These are phyloP conservation scores for Warburgia ugandensis DNA, from an alignment of 164 flowering plant genomes.

Conservation along the genomic window DNA sequence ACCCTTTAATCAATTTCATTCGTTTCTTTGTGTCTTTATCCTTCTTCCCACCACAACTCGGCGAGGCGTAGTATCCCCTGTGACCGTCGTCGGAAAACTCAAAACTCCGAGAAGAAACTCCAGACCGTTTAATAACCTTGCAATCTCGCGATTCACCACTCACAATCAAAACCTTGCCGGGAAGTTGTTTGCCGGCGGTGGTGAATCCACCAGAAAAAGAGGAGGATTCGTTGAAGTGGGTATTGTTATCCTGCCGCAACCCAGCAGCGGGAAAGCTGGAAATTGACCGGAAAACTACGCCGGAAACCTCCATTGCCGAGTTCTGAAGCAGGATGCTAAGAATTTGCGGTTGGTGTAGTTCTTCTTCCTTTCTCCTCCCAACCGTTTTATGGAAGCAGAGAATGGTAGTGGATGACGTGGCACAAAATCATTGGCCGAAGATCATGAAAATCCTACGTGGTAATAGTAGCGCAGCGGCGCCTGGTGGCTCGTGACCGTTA, in stretches of 20 bases:
- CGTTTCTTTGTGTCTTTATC: constrained; percentile 20
- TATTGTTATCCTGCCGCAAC: no score
- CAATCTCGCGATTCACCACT: neutral
- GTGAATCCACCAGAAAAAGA: neutral
- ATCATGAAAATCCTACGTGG: neutral
- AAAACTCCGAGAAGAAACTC: neutral
- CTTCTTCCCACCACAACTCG: constrained; percentile 7
- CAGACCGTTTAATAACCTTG: neutral
- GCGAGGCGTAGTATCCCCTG: constrained; percentile 14
- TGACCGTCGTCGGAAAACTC: constrained; percentile 16
- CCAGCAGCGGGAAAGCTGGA: constrained; percentile 22
- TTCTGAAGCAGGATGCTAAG: neutral
- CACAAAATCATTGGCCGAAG: neutral
- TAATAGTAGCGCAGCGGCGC: neutral
- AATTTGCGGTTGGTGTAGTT: neutral
- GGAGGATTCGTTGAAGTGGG: constrained; percentile 9
- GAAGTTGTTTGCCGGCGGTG: neutral
- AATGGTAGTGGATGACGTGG: neutral
- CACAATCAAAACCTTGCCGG: neutral
- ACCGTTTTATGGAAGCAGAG: neutral
- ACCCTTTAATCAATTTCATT: constrained; percentile 25
- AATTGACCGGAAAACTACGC: constrained; percentile 19
- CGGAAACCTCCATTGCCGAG: constrained; percentile 36
- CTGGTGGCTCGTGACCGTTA: constrained; percentile 5
- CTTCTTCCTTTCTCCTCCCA: neutral